Evolutionary conservation across 2,329 filamentous ascomycete genomes (phyloP).

Genomic region (Myriosclerotinia curreyana): DNA sequence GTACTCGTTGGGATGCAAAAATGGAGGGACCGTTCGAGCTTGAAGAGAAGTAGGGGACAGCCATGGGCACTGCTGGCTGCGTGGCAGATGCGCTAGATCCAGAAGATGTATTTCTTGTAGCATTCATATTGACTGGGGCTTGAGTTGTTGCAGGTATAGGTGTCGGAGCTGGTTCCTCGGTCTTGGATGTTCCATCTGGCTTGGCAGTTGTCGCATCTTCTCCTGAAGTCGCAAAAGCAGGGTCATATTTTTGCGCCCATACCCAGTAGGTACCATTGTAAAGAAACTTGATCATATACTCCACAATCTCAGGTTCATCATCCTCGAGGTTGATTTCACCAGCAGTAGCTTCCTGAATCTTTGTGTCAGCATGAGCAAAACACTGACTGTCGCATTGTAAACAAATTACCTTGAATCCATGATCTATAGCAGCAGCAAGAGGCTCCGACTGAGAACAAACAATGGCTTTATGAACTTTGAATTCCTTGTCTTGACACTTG

Average conservation of each 20-base stretch:
- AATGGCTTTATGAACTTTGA: constrained; percentile 29
- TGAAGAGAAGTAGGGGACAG: not conserved
- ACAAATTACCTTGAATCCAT: constrained; percentile 20
- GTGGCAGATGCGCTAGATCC: not conserved
- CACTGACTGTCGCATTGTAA: not conserved
- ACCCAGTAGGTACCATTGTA: constrained; percentile 12
- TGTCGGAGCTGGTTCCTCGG: not conserved
- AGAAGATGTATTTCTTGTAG: too few relatives aligned
- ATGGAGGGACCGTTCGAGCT: not conserved
- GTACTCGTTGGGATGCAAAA: not conserved
- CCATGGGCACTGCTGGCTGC: not conserved
- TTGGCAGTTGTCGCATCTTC: not conserved
- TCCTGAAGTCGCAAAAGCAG: constrained; percentile 9
- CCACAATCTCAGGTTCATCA: constrained; percentile 21
- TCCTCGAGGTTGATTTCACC: constrained; percentile 22
- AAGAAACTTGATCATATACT: constrained; percentile 22
- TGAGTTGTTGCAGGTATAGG: not conserved
- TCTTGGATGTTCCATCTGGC: not conserved
- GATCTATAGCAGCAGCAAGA: constrained; percentile 26
- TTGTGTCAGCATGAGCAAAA: not conserved
- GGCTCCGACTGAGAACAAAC: constrained; percentile 29
- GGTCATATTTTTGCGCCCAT: constrained; percentile 12
- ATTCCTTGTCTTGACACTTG: constrained; percentile 24
- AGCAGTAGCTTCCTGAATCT: constrained; percentile 19
- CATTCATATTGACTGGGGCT: not conserved